Evolutionary conservation across 768 basidiomycete genomes (phyloP).

Genomic region (Mycena crocata): DNA sequence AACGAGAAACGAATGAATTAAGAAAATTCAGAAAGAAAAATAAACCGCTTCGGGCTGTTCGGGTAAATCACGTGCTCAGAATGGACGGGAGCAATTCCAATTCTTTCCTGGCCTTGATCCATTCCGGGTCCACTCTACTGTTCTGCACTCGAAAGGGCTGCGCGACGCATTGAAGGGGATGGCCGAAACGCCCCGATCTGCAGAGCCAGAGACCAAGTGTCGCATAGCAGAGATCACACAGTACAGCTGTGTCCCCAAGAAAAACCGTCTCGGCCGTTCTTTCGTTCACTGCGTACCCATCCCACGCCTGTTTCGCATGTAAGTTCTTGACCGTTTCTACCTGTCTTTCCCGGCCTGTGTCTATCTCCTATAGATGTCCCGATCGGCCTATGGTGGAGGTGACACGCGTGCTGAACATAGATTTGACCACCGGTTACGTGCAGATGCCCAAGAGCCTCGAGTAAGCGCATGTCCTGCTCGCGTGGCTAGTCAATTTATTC

Average conservation of each 20-base stretch:
- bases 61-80: too few species aligned
- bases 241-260: conserved; percentile 66
- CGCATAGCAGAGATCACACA: conserved; percentile 79
- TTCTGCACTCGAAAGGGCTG: neutral
- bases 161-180: neutral
- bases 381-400: conserved; percentile 76
- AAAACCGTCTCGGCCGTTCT: conserved; percentile 37
- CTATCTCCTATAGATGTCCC: conserved; percentile 64
- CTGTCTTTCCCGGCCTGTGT: conserved; percentile 6
- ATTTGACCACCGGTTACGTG: conserved; percentile 61
- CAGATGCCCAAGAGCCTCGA: conserved; percentile 57
- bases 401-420: conserved; percentile 65
- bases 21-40: too few species aligned
- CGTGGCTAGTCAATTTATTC: conserved; percentile 21
- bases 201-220: conserved; percentile 52
- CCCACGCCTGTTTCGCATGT: conserved; percentile 81
- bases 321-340: conserved; percentile 38
- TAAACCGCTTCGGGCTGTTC: too few species aligned
- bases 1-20: too few species aligned
- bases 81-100: too few species aligned
- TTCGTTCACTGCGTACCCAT: conserved; percentile 76
- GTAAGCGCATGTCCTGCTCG: conserved; percentile 44
- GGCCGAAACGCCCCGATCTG: neutral
- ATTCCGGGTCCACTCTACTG: neutral
- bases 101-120: neutral